Conservation (phyloP, 495 filamentous ascomycete species). For the Chaetomidium leptoderma region DNA sequence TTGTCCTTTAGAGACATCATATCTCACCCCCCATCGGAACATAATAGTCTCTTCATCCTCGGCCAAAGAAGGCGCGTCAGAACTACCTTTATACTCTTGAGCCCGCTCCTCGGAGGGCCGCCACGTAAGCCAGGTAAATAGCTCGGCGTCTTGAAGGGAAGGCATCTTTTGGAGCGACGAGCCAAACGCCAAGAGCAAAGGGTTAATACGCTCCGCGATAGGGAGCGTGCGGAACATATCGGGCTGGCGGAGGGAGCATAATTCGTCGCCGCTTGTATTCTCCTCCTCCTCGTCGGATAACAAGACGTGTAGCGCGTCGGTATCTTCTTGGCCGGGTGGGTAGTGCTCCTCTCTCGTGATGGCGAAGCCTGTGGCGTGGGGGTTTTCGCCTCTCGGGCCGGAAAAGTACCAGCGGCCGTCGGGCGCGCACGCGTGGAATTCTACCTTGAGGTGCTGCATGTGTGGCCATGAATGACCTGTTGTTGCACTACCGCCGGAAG, state of each 20-base stretch:
- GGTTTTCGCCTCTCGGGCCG: constrained; percentile 29
- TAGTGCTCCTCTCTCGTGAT: constrained; percentile 33
- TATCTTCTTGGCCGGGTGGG: constrained; percentile 25
- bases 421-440: constrained; percentile 32
- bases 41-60: no score
- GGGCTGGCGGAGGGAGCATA: constrained; percentile 15
- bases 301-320: constrained; percentile 24
- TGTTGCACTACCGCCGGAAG: constrained; percentile 11
- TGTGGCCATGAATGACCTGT: constrained; percentile 17
- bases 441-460: constrained; percentile 30
- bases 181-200: constrained; percentile 25
- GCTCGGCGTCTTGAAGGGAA: constrained; percentile 24
- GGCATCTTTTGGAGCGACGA: constrained; percentile 16
- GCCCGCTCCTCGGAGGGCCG: constrained; percentile 22
- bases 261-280: neutral
- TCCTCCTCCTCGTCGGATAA: constrained; percentile 27
- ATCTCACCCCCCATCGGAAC: no score
- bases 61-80: no score
- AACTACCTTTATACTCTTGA: no score
- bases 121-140: constrained; percentile 27
- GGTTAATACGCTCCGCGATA: constrained; percentile 24
- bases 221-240: constrained; percentile 31
- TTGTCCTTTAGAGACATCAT: no score
- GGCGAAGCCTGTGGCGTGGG: constrained; percentile 25
- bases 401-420: constrained; percentile 32